Evolutionary conservation across 352 stramenopile species (phyloP), one percentile per base, ranked within the genome.

Genomic region (Elongisporangium anandrum): DNA sequence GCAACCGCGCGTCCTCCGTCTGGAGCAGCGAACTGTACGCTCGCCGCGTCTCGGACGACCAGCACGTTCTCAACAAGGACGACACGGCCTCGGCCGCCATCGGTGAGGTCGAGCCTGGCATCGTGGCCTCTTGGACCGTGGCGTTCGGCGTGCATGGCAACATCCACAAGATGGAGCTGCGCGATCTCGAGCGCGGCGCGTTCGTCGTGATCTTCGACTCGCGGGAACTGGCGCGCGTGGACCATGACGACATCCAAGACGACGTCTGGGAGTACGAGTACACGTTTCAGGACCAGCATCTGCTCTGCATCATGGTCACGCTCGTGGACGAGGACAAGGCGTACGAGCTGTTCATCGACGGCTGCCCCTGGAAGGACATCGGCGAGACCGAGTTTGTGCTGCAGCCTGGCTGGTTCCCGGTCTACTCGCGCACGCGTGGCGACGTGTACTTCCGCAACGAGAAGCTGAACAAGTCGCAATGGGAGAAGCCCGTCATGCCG

Each of bases 1-100:
- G 57, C 41, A 74, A 57, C 38, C 72, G 71, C 45, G 61, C 66
- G 26, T 52, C 61, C 20, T 73, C 72, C 0, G 81, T 93, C 5
- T 95, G 86, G 86, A 92, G 80, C 70, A 91, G 82, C 53, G 80
- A 85, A 41, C 72, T 82, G 57, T 95, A 93, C 52, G 81, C 81
- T 26, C 83, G 86, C 34, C 86, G 86, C 38, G 81, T 95, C 24
- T 67, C 72, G 22, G 69, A 87, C 24, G 73, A 79, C 17, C 55
- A 64, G 23, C 77, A 77, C 3, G 66, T 77, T 34, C 52, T 90
- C 34, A 59, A 69, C 48, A 79, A 63, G 53, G 73, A 81, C 21
- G 69, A 81, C 24, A 77, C 59, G 38, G 34, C 34, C 34, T 45
- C 34, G 6, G 34, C 34, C 13, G 34, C 34, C 2, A 12, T 45